A percentile compares a stretch with the other conserved stretches of the same genome.
phyloP scores from a whole-genome alignment of 768 basidiomycete genomes.

The Suillus luteus region DNA sequence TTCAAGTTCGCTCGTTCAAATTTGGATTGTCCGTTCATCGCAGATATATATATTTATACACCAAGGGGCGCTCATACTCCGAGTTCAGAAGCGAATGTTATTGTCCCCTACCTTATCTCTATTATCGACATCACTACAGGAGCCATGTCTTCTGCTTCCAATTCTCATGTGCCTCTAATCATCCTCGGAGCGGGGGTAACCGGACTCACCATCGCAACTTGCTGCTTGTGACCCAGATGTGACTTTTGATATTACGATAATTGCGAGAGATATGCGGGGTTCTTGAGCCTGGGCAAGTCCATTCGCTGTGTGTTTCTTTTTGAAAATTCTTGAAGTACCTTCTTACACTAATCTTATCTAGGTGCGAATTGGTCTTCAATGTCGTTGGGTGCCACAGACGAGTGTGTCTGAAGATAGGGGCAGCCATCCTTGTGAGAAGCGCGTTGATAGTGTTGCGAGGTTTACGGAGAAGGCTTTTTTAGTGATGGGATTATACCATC shows the following conservation, averaged over 20 bases:
- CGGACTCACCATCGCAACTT: slow-evolving; percentile 39
- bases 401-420: slow-evolving; percentile 41
- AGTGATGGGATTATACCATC: slow-evolving; percentile 52
- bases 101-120: slow-evolving; percentile 1
- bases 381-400: slow-evolving; percentile 37
- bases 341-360: slow-evolving; percentile 17
- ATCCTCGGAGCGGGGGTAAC: slow-evolving; percentile 43
- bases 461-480: neutral
- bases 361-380: slow-evolving; percentile 51
- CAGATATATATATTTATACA: slow-evolving; percentile 2
- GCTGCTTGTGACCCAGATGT: slow-evolving; percentile 26
- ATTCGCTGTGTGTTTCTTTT: slow-evolving; percentile 43
- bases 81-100: neutral
- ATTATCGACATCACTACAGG: neutral
- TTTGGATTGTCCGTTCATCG: neutral
- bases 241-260: slow-evolving; percentile 27
- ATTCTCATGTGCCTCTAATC: slow-evolving; percentile 24
- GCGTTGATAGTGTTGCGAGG: neutral
- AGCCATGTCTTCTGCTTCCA: slow-evolving; percentile 18
- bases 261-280: slow-evolving; percentile 41
- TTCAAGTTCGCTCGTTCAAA: neutral
- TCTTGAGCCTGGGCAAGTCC: slow-evolving; percentile 52
- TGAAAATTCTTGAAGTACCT: neutral
- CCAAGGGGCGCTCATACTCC: neutral
- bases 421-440: slow-evolving; percentile 41